A percentile compares a stretch with the other conserved stretches of the same genome.
Conservation (phyloP, 108 stramenopile species). For the Aurantiochytrium sp. region DNA sequence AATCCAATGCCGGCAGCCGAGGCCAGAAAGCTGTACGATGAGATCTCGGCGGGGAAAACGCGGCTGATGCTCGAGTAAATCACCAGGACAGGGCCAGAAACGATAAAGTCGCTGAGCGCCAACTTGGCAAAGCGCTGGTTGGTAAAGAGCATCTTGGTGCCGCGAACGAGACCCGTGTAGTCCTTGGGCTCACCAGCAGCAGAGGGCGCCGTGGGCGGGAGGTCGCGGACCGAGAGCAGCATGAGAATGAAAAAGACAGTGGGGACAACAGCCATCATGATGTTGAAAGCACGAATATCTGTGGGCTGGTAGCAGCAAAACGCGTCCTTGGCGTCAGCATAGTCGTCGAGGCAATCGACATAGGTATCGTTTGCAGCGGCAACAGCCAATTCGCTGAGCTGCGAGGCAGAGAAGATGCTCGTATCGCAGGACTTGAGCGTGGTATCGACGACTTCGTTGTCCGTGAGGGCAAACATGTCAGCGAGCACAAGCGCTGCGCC, state of each 20-base stretch:
- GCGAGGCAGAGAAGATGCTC: background rate
- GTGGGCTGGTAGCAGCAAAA: slow-evolving; percentile 13
- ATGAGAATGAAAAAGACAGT: background rate
- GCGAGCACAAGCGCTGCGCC: background rate
- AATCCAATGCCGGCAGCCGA: background rate
- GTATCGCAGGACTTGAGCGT: slow-evolving; percentile 1
- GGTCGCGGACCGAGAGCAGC: background rate
- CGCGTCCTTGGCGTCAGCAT: background rate
- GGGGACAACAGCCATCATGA: background rate
- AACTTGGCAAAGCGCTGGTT: background rate
- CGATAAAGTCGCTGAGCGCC: background rate
- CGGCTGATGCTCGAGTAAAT: background rate
- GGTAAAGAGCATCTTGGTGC: background rate
- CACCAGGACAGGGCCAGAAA: background rate
- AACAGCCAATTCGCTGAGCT: no score
- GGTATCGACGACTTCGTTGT: background rate
- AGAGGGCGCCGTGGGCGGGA: background rate
- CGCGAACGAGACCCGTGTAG: background rate
- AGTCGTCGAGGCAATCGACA: background rate
- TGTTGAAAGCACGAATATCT: background rate
- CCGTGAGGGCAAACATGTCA: background rate
- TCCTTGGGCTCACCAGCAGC: background rate
- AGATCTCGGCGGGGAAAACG: background rate
- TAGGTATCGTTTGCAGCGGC: background rate
- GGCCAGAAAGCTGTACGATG: background rate